These are phyloP conservation scores for Mortierella sp. DNA, from an alignment of 371 early-diverging fungal species.

Conservation along the genomic window DNA sequence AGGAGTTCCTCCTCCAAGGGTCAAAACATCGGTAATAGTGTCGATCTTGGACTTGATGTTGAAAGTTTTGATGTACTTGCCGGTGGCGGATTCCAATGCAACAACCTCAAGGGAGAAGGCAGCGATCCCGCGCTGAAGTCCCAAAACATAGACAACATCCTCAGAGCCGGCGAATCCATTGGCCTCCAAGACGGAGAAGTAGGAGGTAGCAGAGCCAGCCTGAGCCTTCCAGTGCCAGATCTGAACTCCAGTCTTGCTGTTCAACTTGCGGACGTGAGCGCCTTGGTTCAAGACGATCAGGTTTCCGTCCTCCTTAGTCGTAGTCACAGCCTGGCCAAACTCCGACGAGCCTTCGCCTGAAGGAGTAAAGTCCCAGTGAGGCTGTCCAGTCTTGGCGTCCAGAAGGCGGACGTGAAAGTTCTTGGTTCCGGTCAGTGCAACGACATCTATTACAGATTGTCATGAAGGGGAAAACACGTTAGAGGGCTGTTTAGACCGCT, in stretches of 20 bases:
- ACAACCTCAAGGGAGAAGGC: slow-evolving; percentile 38
- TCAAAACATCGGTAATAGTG: slow-evolving; percentile 25
- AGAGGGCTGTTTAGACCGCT: background rate
- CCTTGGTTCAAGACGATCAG: slow-evolving; percentile 56
- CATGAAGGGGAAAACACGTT: background rate
- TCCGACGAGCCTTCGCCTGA: slow-evolving; percentile 59
- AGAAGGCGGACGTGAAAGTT: slow-evolving; percentile 65
- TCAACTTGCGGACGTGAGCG: slow-evolving; percentile 48
- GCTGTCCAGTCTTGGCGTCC: slow-evolving; percentile 62
- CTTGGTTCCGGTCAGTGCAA: slow-evolving; percentile 60
- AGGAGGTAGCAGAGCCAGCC: slow-evolving; percentile 46
- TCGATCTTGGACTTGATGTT: slow-evolving; percentile 33
- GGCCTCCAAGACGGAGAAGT: slow-evolving; percentile 44
- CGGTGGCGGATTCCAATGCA: slow-evolving; percentile 43
- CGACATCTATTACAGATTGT: slow-evolving; percentile 50
- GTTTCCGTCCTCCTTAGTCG: slow-evolving; percentile 37
- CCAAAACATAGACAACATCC: slow-evolving; percentile 41
- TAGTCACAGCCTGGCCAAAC: slow-evolving; percentile 56
- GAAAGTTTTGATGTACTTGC: slow-evolving; percentile 46
- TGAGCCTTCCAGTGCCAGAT: slow-evolving; percentile 52
- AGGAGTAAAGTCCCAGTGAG: slow-evolving; percentile 62
- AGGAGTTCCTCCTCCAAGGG: slow-evolving; percentile 43
- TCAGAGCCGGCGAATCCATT: slow-evolving; percentile 31
- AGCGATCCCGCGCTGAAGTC: slow-evolving; percentile 42
- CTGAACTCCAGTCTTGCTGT: slow-evolving; percentile 41